Conservation (phyloP, 805 yeast species). For the Kuraishia ogatae region DNA sequence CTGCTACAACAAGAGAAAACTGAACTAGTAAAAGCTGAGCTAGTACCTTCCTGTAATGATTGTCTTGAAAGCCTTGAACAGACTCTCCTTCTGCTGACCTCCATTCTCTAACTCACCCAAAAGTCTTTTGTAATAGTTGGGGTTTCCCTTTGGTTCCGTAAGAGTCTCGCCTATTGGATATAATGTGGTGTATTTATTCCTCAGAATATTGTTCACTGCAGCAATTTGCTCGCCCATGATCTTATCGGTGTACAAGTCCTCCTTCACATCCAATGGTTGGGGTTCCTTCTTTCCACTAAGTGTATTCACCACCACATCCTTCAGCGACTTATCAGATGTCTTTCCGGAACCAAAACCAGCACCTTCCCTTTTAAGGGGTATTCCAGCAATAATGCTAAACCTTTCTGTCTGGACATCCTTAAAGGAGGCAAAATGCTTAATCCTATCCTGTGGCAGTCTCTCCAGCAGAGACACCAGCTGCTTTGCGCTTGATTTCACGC, state of each 20-base stretch:
- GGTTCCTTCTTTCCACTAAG: constrained; percentile 25
- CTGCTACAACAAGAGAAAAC: too few relatives aligned
- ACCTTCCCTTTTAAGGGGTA: constrained; percentile 20
- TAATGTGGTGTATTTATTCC: constrained; percentile 53
- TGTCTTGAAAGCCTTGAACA: constrained; percentile 60
- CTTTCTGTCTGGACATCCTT: constrained; percentile 57
- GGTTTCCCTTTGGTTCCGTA: constrained; percentile 76
- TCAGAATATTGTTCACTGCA: constrained; percentile 47
- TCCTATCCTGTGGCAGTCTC: constrained; percentile 59
- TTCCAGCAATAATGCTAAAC: constrained; percentile 43
- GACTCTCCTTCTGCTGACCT: constrained; percentile 62
- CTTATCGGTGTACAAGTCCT: constrained; percentile 42
- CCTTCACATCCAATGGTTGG: constrained; percentile 31
- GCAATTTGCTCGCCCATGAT: constrained; percentile 43
- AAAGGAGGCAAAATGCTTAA: constrained; percentile 62
- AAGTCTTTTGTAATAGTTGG: constrained; percentile 65
- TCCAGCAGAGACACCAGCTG: constrained; percentile 50
- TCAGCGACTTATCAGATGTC: constrained; percentile 14
- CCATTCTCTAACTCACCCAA: constrained; percentile 50
- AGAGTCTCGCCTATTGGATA: constrained; percentile 61
- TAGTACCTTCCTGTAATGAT: constrained; percentile 64
- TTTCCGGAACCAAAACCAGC: constrained; percentile 2
- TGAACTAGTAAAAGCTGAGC: too few relatives aligned
- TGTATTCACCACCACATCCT: constrained; percentile 29
- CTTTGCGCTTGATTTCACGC: constrained; percentile 26